Percentiles rank a stretch among this genome's conserved stretches.
Evolutionary conservation across 2,329 filamentous ascomycete genomes (phyloP).

Genomic region (Emericellopsis cladophorae): DNA sequence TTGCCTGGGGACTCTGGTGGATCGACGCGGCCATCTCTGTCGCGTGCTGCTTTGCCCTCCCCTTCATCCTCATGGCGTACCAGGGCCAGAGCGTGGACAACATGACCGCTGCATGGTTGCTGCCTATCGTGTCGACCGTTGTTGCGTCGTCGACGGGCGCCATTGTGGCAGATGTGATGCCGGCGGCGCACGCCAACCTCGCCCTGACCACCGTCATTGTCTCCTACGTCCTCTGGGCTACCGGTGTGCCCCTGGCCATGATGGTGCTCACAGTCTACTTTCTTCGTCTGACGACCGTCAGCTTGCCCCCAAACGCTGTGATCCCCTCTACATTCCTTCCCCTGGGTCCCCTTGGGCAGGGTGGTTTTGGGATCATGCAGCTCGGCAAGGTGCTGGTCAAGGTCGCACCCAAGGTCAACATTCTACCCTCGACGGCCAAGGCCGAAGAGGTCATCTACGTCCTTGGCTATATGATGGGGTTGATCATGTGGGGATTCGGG

Average conservation of each 20-base stretch:
- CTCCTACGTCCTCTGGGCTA: slow-evolving; percentile 58
- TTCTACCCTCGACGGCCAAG: slow-evolving; percentile 22
- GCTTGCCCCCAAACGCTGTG: slow-evolving; percentile 51
- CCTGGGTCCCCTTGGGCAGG: slow-evolving; percentile 53
- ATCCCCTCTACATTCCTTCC: slow-evolving; percentile 58
- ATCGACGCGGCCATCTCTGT: slow-evolving; percentile 39
- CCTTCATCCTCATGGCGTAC: slow-evolving; percentile 39
- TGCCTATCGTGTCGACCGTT: slow-evolving; percentile 55
- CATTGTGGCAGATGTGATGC: slow-evolving; percentile 48
- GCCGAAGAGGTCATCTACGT: slow-evolving; percentile 39
- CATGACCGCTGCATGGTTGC: slow-evolving; percentile 52
- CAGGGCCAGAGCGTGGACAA: slow-evolving; percentile 33
- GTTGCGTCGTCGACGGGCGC: slow-evolving; percentile 53
- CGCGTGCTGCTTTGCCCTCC: slow-evolving; percentile 39
- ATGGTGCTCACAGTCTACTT: slow-evolving; percentile 58
- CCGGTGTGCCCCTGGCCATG: slow-evolving; percentile 28
- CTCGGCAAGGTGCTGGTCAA: slow-evolving; percentile 32
- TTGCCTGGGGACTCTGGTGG: slow-evolving; percentile 48
- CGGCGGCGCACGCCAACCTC: slow-evolving; percentile 29
- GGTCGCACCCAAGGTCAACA: slow-evolving; percentile 4
- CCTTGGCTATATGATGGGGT: slow-evolving; percentile 33
- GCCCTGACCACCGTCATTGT: slow-evolving; percentile 50
- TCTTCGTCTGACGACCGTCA: slow-evolving; percentile 53
- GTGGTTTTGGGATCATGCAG: slow-evolving; percentile 45
- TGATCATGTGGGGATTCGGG: slow-evolving; percentile 31